Evolutionary conservation across 106 monocot species (phyloP).

Genomic region (Dendrobium nobile): DNA sequence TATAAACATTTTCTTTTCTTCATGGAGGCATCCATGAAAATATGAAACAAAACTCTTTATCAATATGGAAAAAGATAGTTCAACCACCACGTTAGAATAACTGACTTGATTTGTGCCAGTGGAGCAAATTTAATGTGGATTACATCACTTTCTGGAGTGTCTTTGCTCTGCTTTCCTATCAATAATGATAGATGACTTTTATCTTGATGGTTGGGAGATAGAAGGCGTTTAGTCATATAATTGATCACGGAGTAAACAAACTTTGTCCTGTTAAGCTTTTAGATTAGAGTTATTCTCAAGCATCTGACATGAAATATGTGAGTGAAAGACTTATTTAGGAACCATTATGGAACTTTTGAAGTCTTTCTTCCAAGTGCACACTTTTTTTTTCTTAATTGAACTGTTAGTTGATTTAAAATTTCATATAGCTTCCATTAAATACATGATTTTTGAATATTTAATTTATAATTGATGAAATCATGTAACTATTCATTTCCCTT

Average conservation of each 20-base stretch:
- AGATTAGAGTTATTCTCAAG: too few species aligned
- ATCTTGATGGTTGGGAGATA: constrained; percentile 1
- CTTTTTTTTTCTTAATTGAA: too few species aligned
- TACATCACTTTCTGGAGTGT: neutral
- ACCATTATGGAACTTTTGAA: too few species aligned
- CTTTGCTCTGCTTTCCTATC: neutral
- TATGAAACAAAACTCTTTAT: neutral
- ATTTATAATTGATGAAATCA: too few species aligned
- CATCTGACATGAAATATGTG: too few species aligned
- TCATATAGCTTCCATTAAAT: too few species aligned
- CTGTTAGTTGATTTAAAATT: too few species aligned
- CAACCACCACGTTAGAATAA: neutral
- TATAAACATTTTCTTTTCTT: neutral
- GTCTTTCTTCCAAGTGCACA: too few species aligned
- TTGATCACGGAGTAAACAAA: neutral
- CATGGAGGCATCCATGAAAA: neutral
- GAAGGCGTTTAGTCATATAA: neutral
- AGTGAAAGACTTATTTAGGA: too few species aligned
- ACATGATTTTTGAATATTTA: too few species aligned
- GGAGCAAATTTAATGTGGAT: neutral
- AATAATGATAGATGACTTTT: neutral
- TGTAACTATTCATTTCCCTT: too few species aligned
- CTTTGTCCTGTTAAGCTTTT: neutral
- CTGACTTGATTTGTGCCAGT: neutral
- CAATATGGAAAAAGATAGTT: neutral